phyloP scores from a whole-genome alignment of 208 protist species.

The Acanthamoeba sp. region DNA sequence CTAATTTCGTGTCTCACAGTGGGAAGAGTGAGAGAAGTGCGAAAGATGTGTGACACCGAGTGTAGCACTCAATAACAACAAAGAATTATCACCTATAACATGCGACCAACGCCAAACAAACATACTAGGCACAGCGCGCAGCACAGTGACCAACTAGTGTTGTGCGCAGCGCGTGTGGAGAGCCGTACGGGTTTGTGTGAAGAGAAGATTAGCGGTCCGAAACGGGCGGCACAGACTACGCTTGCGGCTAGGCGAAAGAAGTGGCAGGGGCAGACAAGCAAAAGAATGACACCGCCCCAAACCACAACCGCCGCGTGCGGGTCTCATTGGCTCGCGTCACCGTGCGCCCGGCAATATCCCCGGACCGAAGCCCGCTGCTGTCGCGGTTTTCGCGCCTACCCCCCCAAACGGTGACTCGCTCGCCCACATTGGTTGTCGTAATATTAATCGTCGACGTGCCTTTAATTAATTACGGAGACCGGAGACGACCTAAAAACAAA shows the following conservation, averaged over 20 bases:
- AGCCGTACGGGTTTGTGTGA: neutral
- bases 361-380: slow-evolving; percentile 6
- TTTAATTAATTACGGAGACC: neutral
- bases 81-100: too few species aligned
- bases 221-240: neutral
- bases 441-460: neutral
- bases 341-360: slow-evolving; percentile 27
- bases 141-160: neutral
- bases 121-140: too few species aligned
- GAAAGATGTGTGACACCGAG: too few species aligned
- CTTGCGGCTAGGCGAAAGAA: neutral
- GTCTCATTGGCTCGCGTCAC: neutral
- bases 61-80: too few species aligned
- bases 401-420: neutral
- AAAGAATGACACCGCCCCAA: neutral
- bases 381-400: neutral
- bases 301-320: neutral
- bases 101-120: too few species aligned
- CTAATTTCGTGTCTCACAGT: too few species aligned
- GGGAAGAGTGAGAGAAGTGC: too few species aligned
- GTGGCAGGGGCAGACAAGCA: neutral
- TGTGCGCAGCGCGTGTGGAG: neutral
- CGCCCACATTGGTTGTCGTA: neutral
- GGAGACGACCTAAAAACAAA: too few species aligned
- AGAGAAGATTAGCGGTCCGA: neutral